Percentiles rank a stretch among this genome's conserved stretches.
phyloP scores from a whole-genome alignment of 192 early-diverging fungal genomes.

The Coemansia aciculifera region DNA sequence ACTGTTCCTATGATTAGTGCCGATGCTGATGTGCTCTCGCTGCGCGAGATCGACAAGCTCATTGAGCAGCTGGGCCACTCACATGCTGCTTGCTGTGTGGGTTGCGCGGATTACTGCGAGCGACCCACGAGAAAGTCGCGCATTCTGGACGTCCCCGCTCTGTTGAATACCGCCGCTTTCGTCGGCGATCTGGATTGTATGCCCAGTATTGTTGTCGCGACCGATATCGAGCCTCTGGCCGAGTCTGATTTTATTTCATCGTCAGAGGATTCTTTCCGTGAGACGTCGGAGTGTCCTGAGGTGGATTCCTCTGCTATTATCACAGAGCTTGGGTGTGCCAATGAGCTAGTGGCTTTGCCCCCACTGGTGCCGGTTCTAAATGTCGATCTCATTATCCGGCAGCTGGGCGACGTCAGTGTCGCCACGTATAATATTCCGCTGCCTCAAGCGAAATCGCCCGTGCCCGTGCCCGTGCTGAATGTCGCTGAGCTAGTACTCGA shows the following conservation, averaged over 20 bases:
- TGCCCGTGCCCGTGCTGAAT: not conserved
- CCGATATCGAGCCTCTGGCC: not conserved
- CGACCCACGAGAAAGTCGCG: not conserved
- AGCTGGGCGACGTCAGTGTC: not conserved
- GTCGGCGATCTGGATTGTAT: not conserved
- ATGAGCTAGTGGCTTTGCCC: not conserved
- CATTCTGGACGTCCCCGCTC: not conserved
- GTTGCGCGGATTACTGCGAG: not conserved
- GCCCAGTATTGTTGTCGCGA: not conserved
- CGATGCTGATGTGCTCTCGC: constrained; percentile 29
- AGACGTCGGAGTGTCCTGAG: not conserved
- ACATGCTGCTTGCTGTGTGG: not conserved
- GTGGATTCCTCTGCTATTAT: not conserved
- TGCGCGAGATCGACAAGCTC: constrained; percentile 37
- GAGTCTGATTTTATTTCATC: not conserved
- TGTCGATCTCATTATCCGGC: not conserved
- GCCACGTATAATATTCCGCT: not conserved
- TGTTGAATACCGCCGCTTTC: not conserved
- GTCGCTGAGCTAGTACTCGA: not conserved
- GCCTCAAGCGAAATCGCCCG: not conserved
- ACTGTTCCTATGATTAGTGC: not conserved
- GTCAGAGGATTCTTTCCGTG: not conserved
- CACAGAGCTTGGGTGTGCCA: not conserved
- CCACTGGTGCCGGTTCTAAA: not conserved
- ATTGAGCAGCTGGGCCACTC: constrained; percentile 33